Conservation (phyloP, 2,329 filamentous ascomycete species). For the Botrytis cinerea region DNA sequence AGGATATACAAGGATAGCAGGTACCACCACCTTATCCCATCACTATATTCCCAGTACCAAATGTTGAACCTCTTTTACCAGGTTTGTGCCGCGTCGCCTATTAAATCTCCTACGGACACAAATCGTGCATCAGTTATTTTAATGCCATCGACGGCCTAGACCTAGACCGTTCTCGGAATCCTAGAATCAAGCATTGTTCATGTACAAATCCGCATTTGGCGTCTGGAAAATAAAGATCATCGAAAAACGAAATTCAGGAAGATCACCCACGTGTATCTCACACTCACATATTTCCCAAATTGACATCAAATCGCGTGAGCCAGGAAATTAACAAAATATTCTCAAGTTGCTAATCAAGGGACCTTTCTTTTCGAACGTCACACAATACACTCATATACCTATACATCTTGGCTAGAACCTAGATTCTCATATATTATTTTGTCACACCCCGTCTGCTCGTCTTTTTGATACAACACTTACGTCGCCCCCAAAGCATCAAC, state of each 20-base stretch:
- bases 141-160: conserved; percentile 19
- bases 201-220: conserved; percentile 21
- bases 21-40: conserved; percentile 24
- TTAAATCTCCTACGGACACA: conserved; percentile 24
- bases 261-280: conserved; percentile 9
- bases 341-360: background rate
- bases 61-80: conserved; percentile 8
- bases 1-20: conserved; percentile 25
- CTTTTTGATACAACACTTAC: conserved; percentile 7
- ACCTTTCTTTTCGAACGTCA: background rate
- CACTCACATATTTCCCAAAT: background rate
- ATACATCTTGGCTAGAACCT: background rate
- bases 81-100: conserved; percentile 25
- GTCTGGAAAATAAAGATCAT: conserved; percentile 20
- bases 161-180: conserved; percentile 16
- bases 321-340: background rate
- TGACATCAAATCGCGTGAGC: background rate
- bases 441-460: background rate
- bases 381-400: background rate
- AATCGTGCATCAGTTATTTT: conserved; percentile 21
- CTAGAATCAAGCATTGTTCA: conserved; percentile 20
- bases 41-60: conserved; percentile 21
- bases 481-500: conserved; percentile 17
- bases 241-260: conserved; percentile 14
- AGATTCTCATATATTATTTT: background rate